Evolutionary conservation across 805 yeast genomes (phyloP).

Genomic region (Torulaspora delbrueckii): DNA sequence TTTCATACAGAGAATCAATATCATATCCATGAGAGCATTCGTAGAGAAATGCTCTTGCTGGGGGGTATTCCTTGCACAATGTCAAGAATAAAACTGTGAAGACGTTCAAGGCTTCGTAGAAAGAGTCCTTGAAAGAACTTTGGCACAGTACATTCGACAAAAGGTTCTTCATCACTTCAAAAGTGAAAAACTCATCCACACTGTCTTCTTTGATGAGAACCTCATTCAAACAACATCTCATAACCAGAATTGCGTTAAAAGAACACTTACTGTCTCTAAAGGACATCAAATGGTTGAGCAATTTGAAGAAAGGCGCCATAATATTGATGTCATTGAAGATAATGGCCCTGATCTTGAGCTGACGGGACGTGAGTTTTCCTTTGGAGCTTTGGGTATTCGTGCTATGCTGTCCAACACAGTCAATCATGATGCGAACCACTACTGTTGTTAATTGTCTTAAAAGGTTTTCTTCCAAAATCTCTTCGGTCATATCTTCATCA

Average conservation of each 20-base stretch:
- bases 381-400: constrained; percentile 35
- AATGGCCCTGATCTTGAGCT: constrained; percentile 58
- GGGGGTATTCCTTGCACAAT: constrained; percentile 64
- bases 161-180: constrained; percentile 61
- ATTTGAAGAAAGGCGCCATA: constrained; percentile 70
- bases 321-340: constrained; percentile 60
- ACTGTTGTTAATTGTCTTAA: constrained; percentile 90
- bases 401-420: constrained; percentile 76
- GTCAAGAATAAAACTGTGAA: constrained; percentile 75
- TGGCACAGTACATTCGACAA: constrained; percentile 64
- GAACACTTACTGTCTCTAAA: constrained; percentile 91
- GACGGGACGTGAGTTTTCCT: constrained; percentile 46
- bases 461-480: constrained; percentile 96
- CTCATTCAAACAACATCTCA: constrained; percentile 67
- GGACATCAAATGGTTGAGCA: constrained; percentile 69
- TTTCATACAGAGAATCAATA: constrained; percentile 57
- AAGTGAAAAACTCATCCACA: constrained; percentile 57
- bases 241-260: constrained; percentile 78
- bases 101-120: constrained; percentile 87
- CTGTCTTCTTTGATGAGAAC: constrained; percentile 64
- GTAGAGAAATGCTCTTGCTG: constrained; percentile 54
- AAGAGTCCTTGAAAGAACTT: constrained; percentile 77
- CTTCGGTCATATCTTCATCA: constrained; percentile 87
- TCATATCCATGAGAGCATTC: constrained; percentile 54
- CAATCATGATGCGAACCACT: constrained; percentile 79